Conservation (phyloP, 495 filamentous ascomycete species). For the Penicillium bialowiezense region DNA sequence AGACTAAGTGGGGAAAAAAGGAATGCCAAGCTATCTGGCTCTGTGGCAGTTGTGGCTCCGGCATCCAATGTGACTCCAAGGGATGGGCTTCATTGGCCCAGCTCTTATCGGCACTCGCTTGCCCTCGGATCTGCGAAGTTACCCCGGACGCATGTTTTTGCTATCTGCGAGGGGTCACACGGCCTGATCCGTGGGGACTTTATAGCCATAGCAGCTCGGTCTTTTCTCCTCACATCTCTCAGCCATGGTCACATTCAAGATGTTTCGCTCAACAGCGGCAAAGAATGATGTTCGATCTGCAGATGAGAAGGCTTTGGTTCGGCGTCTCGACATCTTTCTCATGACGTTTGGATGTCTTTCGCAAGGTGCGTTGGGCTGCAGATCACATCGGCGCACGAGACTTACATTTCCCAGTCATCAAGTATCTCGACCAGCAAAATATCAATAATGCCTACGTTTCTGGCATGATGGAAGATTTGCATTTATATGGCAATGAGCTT, state of each 20-base stretch:
- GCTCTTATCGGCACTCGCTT: conserved; percentile 10
- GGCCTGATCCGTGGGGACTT: background rate
- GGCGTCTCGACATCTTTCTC: conserved; percentile 28
- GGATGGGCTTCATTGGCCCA: conserved; percentile 5
- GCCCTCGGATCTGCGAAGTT: conserved; percentile 3
- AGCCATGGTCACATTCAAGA: conserved; percentile 18
- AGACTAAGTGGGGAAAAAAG: background rate
- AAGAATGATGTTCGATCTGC: conserved; percentile 16
- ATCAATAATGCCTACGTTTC: conserved; percentile 52
- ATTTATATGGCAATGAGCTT: conserved; percentile 48
- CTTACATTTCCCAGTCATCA: conserved; percentile 36
- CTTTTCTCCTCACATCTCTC: background rate
- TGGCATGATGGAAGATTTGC: conserved; percentile 33
- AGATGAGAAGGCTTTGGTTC: conserved; percentile 30
- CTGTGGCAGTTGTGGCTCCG: background rate
- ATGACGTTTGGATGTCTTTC: conserved; percentile 33
- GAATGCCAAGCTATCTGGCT: background rate
- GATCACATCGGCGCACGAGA: background rate
- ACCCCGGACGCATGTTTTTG: background rate
- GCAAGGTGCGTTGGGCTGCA: conserved; percentile 17
- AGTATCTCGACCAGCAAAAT: conserved; percentile 55
- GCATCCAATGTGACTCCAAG: conserved; percentile 8
- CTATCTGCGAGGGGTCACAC: conserved; percentile 8
- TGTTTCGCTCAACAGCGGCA: conserved; percentile 14
- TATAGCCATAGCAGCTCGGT: background rate